Conservation (phyloP, 1,284 basidiomycete species). For the Trichosporon coremiiforme region DNA sequence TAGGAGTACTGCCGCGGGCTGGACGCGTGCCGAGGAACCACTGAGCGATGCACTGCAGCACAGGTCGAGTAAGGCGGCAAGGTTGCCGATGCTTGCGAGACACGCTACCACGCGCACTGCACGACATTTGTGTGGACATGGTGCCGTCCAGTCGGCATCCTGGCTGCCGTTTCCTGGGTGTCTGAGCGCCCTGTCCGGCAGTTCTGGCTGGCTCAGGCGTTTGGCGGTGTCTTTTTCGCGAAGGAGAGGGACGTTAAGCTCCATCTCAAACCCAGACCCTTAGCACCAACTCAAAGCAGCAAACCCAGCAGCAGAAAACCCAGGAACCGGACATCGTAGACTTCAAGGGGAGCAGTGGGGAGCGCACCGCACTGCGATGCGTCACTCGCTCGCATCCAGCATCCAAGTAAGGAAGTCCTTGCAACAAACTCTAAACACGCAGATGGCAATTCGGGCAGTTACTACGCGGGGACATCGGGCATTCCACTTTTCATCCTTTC, state of each 20-base stretch:
- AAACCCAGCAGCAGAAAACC: slow-evolving; percentile 16
- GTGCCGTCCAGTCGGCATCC: background rate
- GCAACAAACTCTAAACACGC: background rate
- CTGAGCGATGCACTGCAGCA: background rate
- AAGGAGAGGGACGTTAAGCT: slow-evolving; percentile 12
- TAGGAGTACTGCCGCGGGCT: background rate
- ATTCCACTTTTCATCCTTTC: background rate
- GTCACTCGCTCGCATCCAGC: background rate
- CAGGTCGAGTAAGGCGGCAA: background rate
- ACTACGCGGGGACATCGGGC: background rate
- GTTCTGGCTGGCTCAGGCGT: background rate
- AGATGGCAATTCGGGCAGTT: background rate
- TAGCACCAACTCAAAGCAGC: slow-evolving; percentile 16
- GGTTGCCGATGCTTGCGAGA: background rate
- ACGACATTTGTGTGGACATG: background rate
- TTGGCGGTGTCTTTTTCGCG: slow-evolving; percentile 11
- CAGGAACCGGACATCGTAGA: slow-evolving; percentile 12
- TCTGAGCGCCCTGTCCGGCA: background rate
- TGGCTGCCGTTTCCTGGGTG: background rate
- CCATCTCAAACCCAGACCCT: slow-evolving; percentile 20
- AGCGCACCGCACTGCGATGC: background rate
- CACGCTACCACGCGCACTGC: background rate
- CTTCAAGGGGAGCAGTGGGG: background rate
- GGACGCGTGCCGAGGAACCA: slow-evolving; percentile 12
- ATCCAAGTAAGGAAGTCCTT: background rate